These are phyloP conservation scores for Epipyxis sp. DNA, from an alignment of 108 stramenopile species.

Conservation along the genomic window DNA sequence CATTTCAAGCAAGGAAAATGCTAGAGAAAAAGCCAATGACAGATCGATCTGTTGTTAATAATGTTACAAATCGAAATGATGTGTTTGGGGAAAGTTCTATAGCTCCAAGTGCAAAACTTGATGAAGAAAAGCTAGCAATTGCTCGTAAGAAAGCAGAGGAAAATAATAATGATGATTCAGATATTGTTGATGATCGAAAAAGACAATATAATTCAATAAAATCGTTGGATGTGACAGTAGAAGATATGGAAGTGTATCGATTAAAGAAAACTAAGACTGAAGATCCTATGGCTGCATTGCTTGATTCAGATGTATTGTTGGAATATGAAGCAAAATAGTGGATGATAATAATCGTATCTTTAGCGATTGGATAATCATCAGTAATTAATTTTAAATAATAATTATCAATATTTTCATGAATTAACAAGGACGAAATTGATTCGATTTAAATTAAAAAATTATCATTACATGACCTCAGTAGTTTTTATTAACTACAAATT, in stretches of 20 bases:
- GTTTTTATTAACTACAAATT: no score
- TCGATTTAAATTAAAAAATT: no score
- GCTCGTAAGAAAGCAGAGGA: slow-evolving; percentile 64
- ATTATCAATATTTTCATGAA: no score
- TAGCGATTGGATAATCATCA: no score
- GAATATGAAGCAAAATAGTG: no score
- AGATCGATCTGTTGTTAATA: slow-evolving; percentile 27
- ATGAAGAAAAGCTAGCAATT: slow-evolving; percentile 69
- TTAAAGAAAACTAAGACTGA: slow-evolving; percentile 65
- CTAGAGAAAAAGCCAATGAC: neutral
- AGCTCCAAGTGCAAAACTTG: slow-evolving; percentile 57
- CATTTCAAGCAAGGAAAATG: neutral
- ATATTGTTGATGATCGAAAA: slow-evolving; percentile 56
- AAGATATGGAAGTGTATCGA: slow-evolving; percentile 95
- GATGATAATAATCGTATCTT: no score
- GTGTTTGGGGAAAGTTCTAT: slow-evolving; percentile 76
- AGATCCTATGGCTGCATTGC: slow-evolving; percentile 67
- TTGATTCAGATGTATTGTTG: slow-evolving; percentile 53
- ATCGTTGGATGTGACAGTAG: slow-evolving; percentile 74
- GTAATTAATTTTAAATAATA: no score
- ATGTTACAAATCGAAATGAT: slow-evolving; percentile 64
- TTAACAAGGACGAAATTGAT: no score
- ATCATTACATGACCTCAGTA: no score
- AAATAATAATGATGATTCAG: slow-evolving; percentile 37
- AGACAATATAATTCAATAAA: slow-evolving; percentile 78